Evolutionary conservation across 768 basidiomycete species (phyloP).

Genomic region (Serendipita indica): DNA sequence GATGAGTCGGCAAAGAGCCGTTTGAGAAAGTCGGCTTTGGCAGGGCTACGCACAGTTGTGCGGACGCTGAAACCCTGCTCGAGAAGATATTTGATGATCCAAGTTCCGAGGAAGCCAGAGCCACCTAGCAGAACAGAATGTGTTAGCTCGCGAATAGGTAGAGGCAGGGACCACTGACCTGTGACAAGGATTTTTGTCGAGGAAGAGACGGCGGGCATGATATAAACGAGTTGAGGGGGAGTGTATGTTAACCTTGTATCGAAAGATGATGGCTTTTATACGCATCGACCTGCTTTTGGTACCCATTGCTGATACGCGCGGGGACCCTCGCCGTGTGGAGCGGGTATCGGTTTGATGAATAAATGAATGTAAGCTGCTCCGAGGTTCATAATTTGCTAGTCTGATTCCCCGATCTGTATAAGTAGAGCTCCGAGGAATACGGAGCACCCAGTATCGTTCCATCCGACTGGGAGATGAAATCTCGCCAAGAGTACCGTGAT

Average conservation of each 20-base stretch:
- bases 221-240: too few species aligned
- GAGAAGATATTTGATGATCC: constrained; percentile 15
- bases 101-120: constrained; percentile 16
- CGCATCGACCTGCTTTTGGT: too few species aligned
- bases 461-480: neutral
- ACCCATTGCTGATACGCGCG: too few species aligned
- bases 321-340: too few species aligned
- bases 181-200: constrained; percentile 5
- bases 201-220: neutral
- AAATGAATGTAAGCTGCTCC: too few species aligned
- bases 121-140: constrained; percentile 8
- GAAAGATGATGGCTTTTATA: too few species aligned
- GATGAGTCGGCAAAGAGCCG: neutral
- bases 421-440: too few species aligned
- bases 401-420: too few species aligned
- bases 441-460: too few species aligned
- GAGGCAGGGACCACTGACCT: constrained; percentile 2
- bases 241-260: too few species aligned
- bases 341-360: too few species aligned
- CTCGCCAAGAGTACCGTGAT: neutral
- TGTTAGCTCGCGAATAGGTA: neutral
- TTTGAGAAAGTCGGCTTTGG: constrained; percentile 17
- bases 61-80: constrained; percentile 23
- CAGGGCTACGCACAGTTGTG: constrained; percentile 24
- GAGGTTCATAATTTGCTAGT: too few species aligned